Percentiles rank a stretch among this genome's conserved stretches.
phyloP scores from a whole-genome alignment of 139 green algal genomes.

The Coelastrella sp. region DNA sequence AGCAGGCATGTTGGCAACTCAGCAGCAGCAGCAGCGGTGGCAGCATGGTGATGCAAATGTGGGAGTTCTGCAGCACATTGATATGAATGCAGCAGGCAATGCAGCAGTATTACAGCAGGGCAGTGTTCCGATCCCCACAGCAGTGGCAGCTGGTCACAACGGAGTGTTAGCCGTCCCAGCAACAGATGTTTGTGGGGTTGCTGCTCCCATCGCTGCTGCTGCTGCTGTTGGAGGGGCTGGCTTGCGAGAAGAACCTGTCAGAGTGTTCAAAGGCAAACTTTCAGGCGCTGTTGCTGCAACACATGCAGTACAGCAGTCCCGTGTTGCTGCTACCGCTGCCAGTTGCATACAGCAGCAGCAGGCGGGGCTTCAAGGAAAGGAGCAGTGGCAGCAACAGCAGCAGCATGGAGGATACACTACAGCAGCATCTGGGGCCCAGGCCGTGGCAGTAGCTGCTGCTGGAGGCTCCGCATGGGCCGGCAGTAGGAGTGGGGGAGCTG shows the following conservation, averaged over 20 bases:
- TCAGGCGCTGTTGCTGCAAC: constrained; percentile 38
- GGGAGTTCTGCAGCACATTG: constrained; percentile 14
- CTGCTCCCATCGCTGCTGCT: background rate
- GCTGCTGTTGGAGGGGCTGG: background rate
- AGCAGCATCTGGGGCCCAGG: too few relatives aligned
- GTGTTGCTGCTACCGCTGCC: background rate
- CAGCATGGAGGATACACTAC: background rate
- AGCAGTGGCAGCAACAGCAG: constrained; percentile 27
- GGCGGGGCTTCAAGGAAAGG: too few relatives aligned
- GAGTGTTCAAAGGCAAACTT: constrained; percentile 38
- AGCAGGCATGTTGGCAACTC: background rate
- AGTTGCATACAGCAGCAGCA: too few relatives aligned
- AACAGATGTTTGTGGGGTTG: background rate
- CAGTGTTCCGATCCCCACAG: background rate
- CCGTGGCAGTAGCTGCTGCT: too few relatives aligned
- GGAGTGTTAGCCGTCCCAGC: background rate
- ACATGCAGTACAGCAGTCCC: background rate
- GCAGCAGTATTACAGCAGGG: constrained; percentile 2
- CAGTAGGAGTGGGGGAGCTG: background rate
- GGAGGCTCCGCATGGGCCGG: background rate
- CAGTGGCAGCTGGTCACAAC: background rate
- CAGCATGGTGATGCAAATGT: background rate
- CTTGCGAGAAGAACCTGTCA: background rate
- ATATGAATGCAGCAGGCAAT: constrained; percentile 6
- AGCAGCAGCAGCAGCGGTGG: constrained; percentile 1